A percentile compares a stretch with the other conserved stretches of the same genome.
phyloP scores from a whole-genome alignment of 768 basidiomycete genomes.

The Krasilnikovozyma curviuscula region DNA sequence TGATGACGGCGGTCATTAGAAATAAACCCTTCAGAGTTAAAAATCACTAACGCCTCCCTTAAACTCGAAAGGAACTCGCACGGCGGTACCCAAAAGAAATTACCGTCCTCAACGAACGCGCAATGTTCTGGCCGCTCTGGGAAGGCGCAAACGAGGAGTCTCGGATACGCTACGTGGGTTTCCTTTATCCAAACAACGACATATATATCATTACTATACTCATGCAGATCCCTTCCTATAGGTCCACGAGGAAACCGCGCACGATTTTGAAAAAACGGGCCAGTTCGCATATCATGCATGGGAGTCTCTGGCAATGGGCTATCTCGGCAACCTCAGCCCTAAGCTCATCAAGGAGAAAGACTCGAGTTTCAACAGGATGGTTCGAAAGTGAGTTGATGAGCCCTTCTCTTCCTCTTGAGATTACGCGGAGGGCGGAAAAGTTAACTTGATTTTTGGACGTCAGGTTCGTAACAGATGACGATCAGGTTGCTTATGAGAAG shows the following conservation, averaged over 20 bases:
- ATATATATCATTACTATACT: background rate
- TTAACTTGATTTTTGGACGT: background rate
- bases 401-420: background rate
- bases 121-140: slow-evolving; percentile 29
- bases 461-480: slow-evolving; percentile 21
- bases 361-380: slow-evolving; percentile 23
- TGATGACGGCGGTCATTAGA: too few relatives aligned
- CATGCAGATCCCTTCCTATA: slow-evolving; percentile 17
- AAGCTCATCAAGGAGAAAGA: slow-evolving; percentile 17
- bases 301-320: slow-evolving; percentile 27
- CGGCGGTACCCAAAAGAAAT: slow-evolving; percentile 22
- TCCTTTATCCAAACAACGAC: slow-evolving; percentile 19
- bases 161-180: slow-evolving; percentile 16
- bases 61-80: slow-evolving; percentile 24
- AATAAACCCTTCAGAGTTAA: too few relatives aligned
- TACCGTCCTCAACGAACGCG: slow-evolving; percentile 23
- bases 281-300: slow-evolving; percentile 25
- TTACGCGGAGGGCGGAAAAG: background rate
- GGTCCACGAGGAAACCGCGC: slow-evolving; percentile 13
- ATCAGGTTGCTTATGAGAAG: slow-evolving; percentile 17
- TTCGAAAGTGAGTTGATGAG: slow-evolving; percentile 20
- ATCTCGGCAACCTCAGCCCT: slow-evolving; percentile 21
- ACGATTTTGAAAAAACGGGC: slow-evolving; percentile 3
- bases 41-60: too few relatives aligned
- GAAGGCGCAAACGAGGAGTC: slow-evolving; percentile 17